Evolutionary conservation across 1,139 yeast genomes (phyloP).

Genomic region (Saccharomyces pastorianus): DNA sequence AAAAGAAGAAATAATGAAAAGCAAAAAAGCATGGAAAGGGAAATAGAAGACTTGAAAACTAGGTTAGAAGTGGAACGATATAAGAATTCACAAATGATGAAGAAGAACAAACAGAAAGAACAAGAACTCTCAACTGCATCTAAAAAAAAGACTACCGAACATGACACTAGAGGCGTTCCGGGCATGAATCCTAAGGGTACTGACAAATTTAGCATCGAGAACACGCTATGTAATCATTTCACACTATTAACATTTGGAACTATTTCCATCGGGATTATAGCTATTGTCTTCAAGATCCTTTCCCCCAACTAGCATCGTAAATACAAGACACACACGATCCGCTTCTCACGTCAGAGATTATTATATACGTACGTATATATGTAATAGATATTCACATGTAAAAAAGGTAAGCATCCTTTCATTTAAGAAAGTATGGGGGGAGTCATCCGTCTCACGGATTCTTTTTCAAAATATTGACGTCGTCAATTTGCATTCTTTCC

Average conservation of each 20-base stretch:
- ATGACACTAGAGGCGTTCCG: neutral
- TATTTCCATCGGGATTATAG: conserved; percentile 4
- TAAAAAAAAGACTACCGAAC: neutral
- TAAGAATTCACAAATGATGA: conserved; percentile 17
- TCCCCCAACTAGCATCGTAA: neutral
- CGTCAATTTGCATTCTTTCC: conserved; percentile 35
- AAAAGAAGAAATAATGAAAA: conserved; percentile 17
- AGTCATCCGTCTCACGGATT: neutral
- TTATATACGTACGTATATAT: neutral
- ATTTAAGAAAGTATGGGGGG: neutral
- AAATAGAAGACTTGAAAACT: conserved; percentile 23
- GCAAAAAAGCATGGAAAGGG: conserved; percentile 18
- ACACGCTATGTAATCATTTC: neutral
- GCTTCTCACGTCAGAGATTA: neutral
- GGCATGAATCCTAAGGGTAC: neutral
- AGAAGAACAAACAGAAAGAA: conserved; percentile 5
- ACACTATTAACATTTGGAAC: conserved; percentile 3
- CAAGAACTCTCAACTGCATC: neutral
- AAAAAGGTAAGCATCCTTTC: neutral
- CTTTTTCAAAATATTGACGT: conserved; percentile 15
- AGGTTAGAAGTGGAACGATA: conserved; percentile 23
- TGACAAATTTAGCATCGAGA: neutral
- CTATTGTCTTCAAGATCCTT: conserved; percentile 2
- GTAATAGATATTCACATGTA: neutral
- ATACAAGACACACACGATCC: neutral